Percentiles rank a stretch among this genome's conserved stretches.
Evolutionary conservation across 2,329 filamentous ascomycete species (phyloP).

Genomic region (Nothopassalora personata): DNA sequence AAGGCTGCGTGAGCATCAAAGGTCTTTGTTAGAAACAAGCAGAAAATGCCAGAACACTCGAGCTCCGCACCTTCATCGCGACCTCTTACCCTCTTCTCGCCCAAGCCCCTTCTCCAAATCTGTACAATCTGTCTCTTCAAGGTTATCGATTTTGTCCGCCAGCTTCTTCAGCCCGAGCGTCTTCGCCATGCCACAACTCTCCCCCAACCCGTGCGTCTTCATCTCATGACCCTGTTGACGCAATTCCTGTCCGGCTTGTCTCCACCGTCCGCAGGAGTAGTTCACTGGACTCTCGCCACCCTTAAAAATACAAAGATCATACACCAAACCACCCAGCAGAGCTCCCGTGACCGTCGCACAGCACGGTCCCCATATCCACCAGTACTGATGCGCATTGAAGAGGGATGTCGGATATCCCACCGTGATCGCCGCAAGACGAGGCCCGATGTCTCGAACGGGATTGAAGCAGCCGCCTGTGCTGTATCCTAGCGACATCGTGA

Average conservation of each 20-base stretch:
- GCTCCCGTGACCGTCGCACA: slow-evolving; percentile 39
- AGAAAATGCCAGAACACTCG: background rate
- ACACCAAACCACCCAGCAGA: slow-evolving; percentile 43
- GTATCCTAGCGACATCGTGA: slow-evolving; percentile 40
- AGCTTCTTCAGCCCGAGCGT: slow-evolving; percentile 14
- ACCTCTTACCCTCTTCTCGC: slow-evolving; percentile 6
- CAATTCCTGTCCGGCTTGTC: background rate
- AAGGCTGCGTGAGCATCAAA: background rate
- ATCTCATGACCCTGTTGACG: background rate
- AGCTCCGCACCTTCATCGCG: background rate
- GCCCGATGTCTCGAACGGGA: slow-evolving; percentile 48
- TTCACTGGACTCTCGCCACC: slow-evolving; percentile 49
- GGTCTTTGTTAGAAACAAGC: background rate
- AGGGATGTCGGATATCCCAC: slow-evolving; percentile 40
- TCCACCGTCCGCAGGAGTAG: slow-evolving; percentile 36
- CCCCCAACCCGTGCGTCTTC: slow-evolving; percentile 17
- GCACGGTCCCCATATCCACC: slow-evolving; percentile 47
- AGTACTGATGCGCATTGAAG: slow-evolving; percentile 34
- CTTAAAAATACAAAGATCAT: slow-evolving; percentile 49
- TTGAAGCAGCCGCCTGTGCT: slow-evolving; percentile 48
- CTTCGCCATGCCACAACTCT: slow-evolving; percentile 18
- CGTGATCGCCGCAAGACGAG: slow-evolving; percentile 42
- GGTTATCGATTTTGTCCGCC: background rate
- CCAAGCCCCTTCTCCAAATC: slow-evolving; percentile 17
- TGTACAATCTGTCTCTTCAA: background rate